phyloP scores from a whole-genome alignment of 176 grass and related monocot species.

The Zoysia japonica region DNA sequence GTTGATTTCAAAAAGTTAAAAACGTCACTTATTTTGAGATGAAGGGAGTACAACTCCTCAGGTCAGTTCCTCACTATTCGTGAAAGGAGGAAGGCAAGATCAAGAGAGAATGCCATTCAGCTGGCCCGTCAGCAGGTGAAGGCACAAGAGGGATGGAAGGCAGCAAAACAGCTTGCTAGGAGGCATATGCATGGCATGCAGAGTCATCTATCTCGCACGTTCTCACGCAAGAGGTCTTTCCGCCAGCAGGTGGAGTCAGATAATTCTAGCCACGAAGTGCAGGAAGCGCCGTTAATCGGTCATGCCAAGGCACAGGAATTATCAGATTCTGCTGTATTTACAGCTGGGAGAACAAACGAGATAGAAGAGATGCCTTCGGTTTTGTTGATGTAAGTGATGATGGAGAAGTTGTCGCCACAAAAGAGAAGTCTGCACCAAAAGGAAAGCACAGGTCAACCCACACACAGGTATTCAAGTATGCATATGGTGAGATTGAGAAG shows the following conservation, averaged over 20 bases:
- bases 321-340: conserved; percentile 49
- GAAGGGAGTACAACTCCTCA: conserved; percentile 58
- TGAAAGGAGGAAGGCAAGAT: conserved; percentile 64
- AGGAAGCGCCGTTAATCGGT: conserved; percentile 40
- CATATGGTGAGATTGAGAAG: conserved; percentile 81
- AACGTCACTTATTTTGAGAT: too few species aligned
- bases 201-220: conserved; percentile 56
- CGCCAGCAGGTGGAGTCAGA: conserved; percentile 17
- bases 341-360: conserved; percentile 33
- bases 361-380: conserved; percentile 56
- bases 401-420: conserved; percentile 46
- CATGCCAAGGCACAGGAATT: conserved; percentile 18
- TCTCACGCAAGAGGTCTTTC: conserved; percentile 56
- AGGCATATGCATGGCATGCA: conserved; percentile 51
- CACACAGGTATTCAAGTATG: conserved; percentile 80
- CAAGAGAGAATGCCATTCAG: conserved; percentile 72
- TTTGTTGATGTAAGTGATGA: conserved; percentile 42
- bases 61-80: conserved; percentile 68
- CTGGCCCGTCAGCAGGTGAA: conserved; percentile 66
- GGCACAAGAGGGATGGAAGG: conserved; percentile 74
- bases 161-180: conserved; percentile 61
- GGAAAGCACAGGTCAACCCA: conserved; percentile 67
- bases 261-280: conserved; percentile 28
- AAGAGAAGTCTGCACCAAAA: conserved; percentile 48
- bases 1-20: too few species aligned